Evolutionary conservation across 768 basidiomycete species (phyloP), one percentile per base, ranked within the genome.

Genomic region (Tricholomella constricta): DNA sequence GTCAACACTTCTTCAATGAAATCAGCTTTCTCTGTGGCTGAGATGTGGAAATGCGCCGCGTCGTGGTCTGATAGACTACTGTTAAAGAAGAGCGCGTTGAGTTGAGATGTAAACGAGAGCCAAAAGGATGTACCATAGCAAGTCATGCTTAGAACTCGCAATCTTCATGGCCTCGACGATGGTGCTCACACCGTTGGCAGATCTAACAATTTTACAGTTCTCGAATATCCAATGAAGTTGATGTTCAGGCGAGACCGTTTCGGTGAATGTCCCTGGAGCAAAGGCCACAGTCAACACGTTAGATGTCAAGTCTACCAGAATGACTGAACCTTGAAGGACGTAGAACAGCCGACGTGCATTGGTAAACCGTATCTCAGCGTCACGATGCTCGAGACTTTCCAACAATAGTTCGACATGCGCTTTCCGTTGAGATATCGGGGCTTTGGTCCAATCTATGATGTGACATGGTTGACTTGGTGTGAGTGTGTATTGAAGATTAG

Each of bases 221-320:
- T 96, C 89, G 55, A 95, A 89, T 61, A 99, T 90, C 88, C 94
- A 94, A 58, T 94, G 91, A 34, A 98, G 74, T 67, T 99, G 96
- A 67, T 96, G 88, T 65, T 98, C 94, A 0, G 94, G 90, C 19
- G 93, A 93, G 9, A 83, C 83, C 0, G 94, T 92, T 68, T 97
- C 94, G 3, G 86, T 88, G 63, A 96, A 97, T 4, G 91, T 89
- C 31, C 94, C 94, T 95, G 19, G 3, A 34, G 9, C 31, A 5
- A 10, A 10, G 31, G 22, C 43, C 27, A 17, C 34, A 55, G 14
- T 26, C 23, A 55, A 47, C 19, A 52, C 11, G 20, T n/a, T 15
- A 54, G 37, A 48, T 46, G 35, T 38, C 22, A 32, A 22, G 14
- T 9, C 20, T 27, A 23, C 6, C 59, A 27, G 35, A 45, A 25